A percentile compares a stretch with the other conserved stretches of the same genome.
Conservation (phyloP, 805 yeast genomes). For the Teunomyces gatunensis region DNA sequence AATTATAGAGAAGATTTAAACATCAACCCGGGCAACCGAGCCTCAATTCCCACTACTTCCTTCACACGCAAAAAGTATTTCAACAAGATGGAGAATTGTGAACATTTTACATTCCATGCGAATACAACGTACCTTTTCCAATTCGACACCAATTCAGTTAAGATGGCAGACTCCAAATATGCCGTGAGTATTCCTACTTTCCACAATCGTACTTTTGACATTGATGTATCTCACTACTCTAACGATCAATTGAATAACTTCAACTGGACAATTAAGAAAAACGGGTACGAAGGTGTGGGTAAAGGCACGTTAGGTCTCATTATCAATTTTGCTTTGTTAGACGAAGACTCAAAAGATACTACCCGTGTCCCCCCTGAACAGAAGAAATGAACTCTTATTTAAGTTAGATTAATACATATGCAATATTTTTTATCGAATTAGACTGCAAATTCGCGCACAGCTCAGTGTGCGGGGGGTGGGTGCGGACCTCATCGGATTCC, state of each 20-base stretch:
- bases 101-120: constrained; percentile 38
- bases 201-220: constrained; percentile 43
- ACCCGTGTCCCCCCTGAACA: not conserved
- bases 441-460: not conserved
- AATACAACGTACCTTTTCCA: constrained; percentile 44
- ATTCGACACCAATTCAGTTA: constrained; percentile 55
- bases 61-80: constrained; percentile 45
- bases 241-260: constrained; percentile 45
- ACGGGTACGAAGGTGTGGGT: constrained; percentile 32
- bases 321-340: constrained; percentile 35
- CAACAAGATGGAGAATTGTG: constrained; percentile 35
- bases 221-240: constrained; percentile 41
- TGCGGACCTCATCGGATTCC: constrained; percentile 2
- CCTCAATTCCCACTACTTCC: constrained; percentile 31
- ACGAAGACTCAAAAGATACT: constrained; percentile 21
- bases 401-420: constrained; percentile 1
- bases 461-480: not conserved
- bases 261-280: constrained; percentile 43
- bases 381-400: not conserved
- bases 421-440: not conserved
- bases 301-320: constrained; percentile 33
- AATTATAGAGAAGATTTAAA: constrained; percentile 26
- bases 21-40: constrained; percentile 16
- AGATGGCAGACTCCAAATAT: constrained; percentile 49
- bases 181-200: constrained; percentile 51